Evolutionary conservation across 2,329 filamentous ascomycete species (phyloP), one percentile per base, ranked within the genome.

Genomic region (Pseudogymnoascus sp.): DNA sequence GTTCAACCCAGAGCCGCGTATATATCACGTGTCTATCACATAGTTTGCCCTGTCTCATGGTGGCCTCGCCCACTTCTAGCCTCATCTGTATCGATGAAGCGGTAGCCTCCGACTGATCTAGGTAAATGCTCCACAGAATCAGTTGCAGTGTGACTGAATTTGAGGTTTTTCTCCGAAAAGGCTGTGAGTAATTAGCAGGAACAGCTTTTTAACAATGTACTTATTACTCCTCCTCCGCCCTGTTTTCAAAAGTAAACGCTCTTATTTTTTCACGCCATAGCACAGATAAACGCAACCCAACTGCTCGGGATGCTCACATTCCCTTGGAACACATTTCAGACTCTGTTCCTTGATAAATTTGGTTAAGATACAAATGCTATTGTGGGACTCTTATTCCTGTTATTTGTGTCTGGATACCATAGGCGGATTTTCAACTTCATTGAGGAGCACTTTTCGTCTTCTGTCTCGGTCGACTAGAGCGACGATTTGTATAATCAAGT

Each of bases 381-480:
- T 31, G 11, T 56, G 11, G 47, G 47, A 56, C 47, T 56, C 16
- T 33, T 56, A 2, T 28, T 56, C 14, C n/a, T 56, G 10, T 31
- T 33, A 28, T 10, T 56, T n/a, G 23, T 56, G 11, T 56, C 47
- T 56, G 23, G 47, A 28, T 56, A 56, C 47, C 10, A 56, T 33
- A 31, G 11, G 31, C 23, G 12, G 47, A n/a, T 56, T 33, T n/a
- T 56, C 12, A 31, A 33, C 23, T 59, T 59, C 23, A 16, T 33
- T 4, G 14, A 59, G 50, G 18, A 16, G 50, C 50, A 59, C 23
- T 59, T 31, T 18, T 31, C 74, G 71, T 63, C 78, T 74, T 63
- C 85, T 78, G 71, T 87, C 85, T 85, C 85, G 87, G 0, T 85
- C 85, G 5, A 85, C 85, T 18, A 88, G 73, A 59, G 85, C 76